Evolutionary conservation across 176 grass and related monocot genomes (phyloP), one percentile per base, ranked within the genome.

Genomic region (Phragmites australis): DNA sequence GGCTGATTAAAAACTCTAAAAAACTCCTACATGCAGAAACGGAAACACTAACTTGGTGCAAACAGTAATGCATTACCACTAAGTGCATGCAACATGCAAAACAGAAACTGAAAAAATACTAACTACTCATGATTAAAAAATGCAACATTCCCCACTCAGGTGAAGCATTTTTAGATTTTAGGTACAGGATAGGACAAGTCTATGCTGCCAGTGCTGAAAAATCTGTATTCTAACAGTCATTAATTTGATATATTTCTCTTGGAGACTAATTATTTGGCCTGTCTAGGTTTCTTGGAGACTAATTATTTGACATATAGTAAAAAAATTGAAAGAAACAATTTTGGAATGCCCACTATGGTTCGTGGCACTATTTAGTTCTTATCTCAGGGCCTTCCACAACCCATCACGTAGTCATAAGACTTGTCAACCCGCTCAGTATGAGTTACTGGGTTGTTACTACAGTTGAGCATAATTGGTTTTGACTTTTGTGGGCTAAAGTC

Each of bases 361-460:
- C 14, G 62, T 70, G 55, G 18, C 67, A 31, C 47, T 65, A 64
- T 44, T 22, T 78, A 85, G 12, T 78, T 58, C n/a, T 62, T 85
- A 53, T 56, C 10, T 23, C 22, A n/a, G 45, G 30, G 55, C 22
- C 26, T 57, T 80, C 17, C 23, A 56, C 17, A 45, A 56, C 14
- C 9, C 17, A 46, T 56, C 25, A 45, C 64, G 45, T n/a, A n/a
- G n/a, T n/a, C n/a, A n/a, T n/a, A n/a, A n/a, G n/a, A n/a, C n/a
- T n/a, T n/a, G n/a, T n/a, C n/a, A n/a, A n/a, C n/a, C n/a, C n/a
- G n/a, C n/a, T n/a, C n/a, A n/a, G n/a, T n/a, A n/a, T n/a, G n/a
- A n/a, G n/a, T n/a, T n/a, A n/a, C n/a, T n/a, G n/a, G n/a, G n/a
- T n/a, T n/a, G n/a, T n/a, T n/a, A n/a, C n/a, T n/a, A n/a, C n/a